Percentiles rank a stretch among this genome's conserved stretches.
Evolutionary conservation across 768 basidiomycete species (phyloP).

Genomic region (Leccinum subgranulosum): DNA sequence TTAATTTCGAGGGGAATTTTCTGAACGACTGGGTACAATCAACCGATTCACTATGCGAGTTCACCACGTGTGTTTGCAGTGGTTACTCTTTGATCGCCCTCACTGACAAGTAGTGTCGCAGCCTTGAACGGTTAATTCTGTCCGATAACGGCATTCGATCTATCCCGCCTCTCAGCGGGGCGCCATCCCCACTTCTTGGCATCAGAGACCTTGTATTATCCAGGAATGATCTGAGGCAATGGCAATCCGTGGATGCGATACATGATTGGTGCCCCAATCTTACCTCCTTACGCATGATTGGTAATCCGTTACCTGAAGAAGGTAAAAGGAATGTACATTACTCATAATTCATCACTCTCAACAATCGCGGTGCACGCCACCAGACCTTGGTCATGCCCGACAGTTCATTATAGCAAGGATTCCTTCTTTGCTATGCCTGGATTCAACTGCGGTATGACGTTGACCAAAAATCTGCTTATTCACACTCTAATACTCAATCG

Average conservation of each 20-base stretch:
- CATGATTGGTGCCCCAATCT: conserved; percentile 67
- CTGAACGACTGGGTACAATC: conserved; percentile 55
- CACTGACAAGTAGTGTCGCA: conserved; percentile 7
- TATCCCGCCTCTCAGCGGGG: conserved; percentile 38
- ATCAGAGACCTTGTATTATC: conserved; percentile 64
- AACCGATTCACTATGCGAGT: conserved; percentile 41
- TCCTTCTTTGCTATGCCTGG: conserved; percentile 57
- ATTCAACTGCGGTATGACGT: conserved; percentile 57
- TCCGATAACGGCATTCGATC: conserved; percentile 55
- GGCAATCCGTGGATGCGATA: conserved; percentile 65
- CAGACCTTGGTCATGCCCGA: conserved; percentile 46
- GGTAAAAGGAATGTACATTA: conserved; percentile 7
- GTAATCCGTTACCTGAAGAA: conserved; percentile 67
- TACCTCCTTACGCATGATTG: conserved; percentile 54
- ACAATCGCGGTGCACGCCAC: not conserved
- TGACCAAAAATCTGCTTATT: conserved; percentile 1
- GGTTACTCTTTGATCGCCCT: conserved; percentile 1
- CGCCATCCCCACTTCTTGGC: conserved; percentile 26
- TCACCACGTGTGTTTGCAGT: conserved; percentile 39
- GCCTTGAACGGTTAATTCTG: conserved; percentile 64
- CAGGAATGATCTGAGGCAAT: conserved; percentile 53
- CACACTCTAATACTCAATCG: conserved; percentile 7
- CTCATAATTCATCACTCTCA: not conserved
- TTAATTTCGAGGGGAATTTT: conserved; percentile 73
- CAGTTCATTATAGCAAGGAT: conserved; percentile 66